Evolutionary conservation across 176 grass and related monocot genomes (phyloP).

Genomic region (Oryza brachyantha): DNA sequence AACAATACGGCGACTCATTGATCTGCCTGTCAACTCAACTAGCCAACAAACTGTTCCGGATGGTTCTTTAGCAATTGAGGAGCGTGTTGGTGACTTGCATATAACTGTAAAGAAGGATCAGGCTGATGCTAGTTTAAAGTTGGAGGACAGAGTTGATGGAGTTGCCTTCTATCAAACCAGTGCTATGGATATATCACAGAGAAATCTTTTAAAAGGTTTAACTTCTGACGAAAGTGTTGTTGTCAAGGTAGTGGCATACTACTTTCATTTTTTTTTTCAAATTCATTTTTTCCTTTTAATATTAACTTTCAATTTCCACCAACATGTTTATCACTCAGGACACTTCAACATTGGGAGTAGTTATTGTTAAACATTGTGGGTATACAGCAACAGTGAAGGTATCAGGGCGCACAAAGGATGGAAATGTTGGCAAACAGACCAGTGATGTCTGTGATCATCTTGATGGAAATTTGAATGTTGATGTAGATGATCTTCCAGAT

Average conservation of each 20-base stretch:
- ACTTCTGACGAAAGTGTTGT: conserved; percentile 77
- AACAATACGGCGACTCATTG: conserved; percentile 46
- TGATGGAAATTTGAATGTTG: conserved; percentile 58
- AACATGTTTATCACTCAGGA: conserved; percentile 54
- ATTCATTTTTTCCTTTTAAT: conserved; percentile 11
- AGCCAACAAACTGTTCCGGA: background rate
- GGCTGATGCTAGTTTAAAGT: conserved; percentile 64
- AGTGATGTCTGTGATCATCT: conserved; percentile 45
- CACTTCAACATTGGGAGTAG: conserved; percentile 61
- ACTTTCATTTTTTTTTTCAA: conserved; percentile 7
- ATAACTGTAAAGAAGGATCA: conserved; percentile 71
- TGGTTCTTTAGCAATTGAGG: conserved; percentile 59
- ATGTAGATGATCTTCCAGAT: conserved; percentile 67
- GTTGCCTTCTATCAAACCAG: conserved; percentile 38
- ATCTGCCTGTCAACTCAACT: conserved; percentile 26
- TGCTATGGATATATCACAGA: conserved; percentile 62
- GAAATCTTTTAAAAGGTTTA: conserved; percentile 95
- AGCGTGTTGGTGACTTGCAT: conserved; percentile 65
- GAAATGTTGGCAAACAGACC: conserved; percentile 35
- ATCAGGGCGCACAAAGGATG: conserved; percentile 37
- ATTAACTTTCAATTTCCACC: conserved; percentile 6
- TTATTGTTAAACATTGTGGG: conserved; percentile 97
- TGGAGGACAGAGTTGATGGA: conserved; percentile 73
- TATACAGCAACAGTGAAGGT: conserved; percentile 85
- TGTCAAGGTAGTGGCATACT: conserved; percentile 59